Evolutionary conservation across 148 eudicot species (phyloP).

Genomic region (Salicornia ramosissima): DNA sequence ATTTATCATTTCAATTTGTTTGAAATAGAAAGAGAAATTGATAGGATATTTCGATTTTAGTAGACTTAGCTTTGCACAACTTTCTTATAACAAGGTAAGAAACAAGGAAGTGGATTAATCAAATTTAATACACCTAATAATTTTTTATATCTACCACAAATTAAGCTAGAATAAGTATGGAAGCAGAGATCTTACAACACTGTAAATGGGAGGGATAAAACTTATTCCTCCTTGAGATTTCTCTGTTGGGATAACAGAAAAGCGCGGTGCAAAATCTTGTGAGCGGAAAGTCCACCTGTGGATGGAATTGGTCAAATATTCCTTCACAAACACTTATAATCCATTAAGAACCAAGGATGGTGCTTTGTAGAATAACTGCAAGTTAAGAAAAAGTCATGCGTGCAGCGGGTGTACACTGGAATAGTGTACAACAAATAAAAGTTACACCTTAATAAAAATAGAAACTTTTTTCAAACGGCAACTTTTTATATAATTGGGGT

Average conservation of each 20-base stretch:
- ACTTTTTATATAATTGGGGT: no score
- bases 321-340: background rate
- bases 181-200: constrained; percentile 53
- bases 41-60: no score
- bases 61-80: no score
- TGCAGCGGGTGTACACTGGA: no score
- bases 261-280: constrained; percentile 70
- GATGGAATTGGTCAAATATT: background rate
- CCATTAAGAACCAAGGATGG: background rate
- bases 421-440: no score
- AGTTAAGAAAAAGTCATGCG: no score
- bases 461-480: no score
- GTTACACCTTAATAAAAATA: no score
- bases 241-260: constrained; percentile 75
- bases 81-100: background rate
- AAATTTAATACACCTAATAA: background rate
- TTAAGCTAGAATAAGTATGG: background rate
- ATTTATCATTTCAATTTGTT: no score
- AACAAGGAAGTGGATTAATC: background rate
- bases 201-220: constrained; percentile 68
- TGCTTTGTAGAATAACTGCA: background rate
- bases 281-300: constrained; percentile 91
- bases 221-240: constrained; percentile 44
- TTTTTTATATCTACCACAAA: background rate
- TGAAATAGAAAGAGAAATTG: no score